phyloP scores from a whole-genome alignment of 257 asterid species.

The Anisodus tanguticus region DNA sequence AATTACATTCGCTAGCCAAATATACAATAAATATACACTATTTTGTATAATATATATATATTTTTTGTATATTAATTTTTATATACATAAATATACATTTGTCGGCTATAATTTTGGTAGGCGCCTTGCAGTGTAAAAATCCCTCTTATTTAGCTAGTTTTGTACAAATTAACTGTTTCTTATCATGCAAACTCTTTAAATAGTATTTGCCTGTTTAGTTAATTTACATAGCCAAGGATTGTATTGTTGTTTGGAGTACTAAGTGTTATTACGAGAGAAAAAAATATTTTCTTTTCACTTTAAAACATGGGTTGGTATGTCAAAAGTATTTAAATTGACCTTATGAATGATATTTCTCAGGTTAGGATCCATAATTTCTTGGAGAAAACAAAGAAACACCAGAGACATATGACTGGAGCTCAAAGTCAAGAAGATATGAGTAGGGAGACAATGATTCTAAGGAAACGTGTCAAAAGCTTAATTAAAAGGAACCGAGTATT shows the following conservation, averaged over 20 bases:
- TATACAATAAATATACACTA: no score
- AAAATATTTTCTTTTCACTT: neutral
- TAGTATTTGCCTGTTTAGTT: neutral
- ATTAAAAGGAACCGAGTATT: conserved; percentile 63
- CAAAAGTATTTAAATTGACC: neutral
- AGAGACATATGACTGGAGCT: conserved; percentile 44
- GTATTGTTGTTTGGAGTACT: neutral
- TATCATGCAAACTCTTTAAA: conserved; percentile 11
- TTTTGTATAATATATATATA: no score
- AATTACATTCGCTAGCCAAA: no score
- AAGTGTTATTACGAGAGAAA: neutral
- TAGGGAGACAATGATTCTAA: conserved; percentile 55
- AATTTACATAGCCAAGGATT: neutral
- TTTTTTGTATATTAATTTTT: no score
- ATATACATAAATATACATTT: no score
- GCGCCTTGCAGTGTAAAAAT: no score
- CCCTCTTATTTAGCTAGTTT: neutral
- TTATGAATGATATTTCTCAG: conserved; percentile 44
- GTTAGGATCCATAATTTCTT: conserved; percentile 80
- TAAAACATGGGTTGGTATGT: neutral
- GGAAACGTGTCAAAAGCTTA: conserved; percentile 76
- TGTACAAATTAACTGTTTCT: neutral
- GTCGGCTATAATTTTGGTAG: no score
- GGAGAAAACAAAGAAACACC: conserved; percentile 65
- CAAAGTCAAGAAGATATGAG: conserved; percentile 54